Evolutionary conservation across 2,329 filamentous ascomycete genomes (phyloP).

Genomic region (Lithohypha guttulata): DNA sequence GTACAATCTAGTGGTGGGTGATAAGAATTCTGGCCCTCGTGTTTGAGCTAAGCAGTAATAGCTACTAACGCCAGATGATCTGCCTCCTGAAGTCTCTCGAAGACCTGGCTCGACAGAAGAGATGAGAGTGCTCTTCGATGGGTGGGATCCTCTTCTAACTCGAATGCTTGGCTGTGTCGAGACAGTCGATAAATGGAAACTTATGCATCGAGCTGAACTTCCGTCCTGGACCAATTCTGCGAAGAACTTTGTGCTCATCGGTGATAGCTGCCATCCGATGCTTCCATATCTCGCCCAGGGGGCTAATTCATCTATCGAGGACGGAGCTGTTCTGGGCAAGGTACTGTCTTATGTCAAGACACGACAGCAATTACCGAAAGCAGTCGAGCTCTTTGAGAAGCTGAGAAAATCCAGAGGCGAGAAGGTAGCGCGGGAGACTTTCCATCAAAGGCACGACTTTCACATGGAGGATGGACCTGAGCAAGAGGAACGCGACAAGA

Average conservation of each 20-base stretch:
- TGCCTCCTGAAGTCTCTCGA: conserved; percentile 24
- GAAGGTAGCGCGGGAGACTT: conserved; percentile 28
- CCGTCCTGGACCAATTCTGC: conserved; percentile 14
- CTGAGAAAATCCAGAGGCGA: conserved; percentile 32
- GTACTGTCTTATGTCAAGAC: conserved; percentile 24
- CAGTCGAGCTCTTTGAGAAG: conserved; percentile 27
- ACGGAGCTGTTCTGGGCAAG: conserved; percentile 24
- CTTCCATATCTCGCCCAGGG: conserved; percentile 29
- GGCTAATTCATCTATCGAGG: conserved; percentile 26
- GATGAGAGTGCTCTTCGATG: conserved; percentile 24
- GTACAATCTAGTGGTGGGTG: conserved; percentile 40
- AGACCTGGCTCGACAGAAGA: conserved; percentile 22
- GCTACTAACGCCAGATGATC: conserved; percentile 38
- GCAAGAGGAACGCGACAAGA: conserved; percentile 29
- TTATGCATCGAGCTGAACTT: conserved; percentile 13
- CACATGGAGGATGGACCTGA: conserved; percentile 31
- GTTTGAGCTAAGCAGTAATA: too few relatives aligned
- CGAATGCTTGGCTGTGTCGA: conserved; percentile 21
- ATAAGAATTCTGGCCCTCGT: too few relatives aligned
- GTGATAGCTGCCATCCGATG: conserved; percentile 37
- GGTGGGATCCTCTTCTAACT: conserved; percentile 26
- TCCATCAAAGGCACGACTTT: conserved; percentile 27
- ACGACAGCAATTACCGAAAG: conserved; percentile 24
- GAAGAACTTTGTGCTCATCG: conserved; percentile 27
- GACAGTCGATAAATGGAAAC: conserved; percentile 21